Percentiles rank a stretch among this genome's conserved stretches.
phyloP scores from a whole-genome alignment of 2,329 filamentous ascomycete species.

The Cladobotryum protrusum region DNA sequence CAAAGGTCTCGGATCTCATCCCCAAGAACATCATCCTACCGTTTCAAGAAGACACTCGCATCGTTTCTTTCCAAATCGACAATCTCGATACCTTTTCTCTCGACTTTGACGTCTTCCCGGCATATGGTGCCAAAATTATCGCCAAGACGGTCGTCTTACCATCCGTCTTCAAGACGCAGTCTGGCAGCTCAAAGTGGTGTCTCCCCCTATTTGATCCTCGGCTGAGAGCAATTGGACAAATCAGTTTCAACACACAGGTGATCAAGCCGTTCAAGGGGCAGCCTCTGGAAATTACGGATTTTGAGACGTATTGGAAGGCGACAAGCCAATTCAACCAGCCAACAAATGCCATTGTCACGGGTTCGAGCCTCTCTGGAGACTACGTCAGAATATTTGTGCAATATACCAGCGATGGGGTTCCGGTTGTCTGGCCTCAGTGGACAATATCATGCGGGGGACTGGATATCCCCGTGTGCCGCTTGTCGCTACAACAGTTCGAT shows the following conservation, averaged over 20 bases:
- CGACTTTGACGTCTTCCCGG: conserved; percentile 96
- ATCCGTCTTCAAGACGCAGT: conserved; percentile 70
- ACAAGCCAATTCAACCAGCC: conserved; percentile 82
- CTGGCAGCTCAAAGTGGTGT: conserved; percentile 72
- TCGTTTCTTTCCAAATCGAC: conserved; percentile 94
- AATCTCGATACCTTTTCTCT: conserved; percentile 87
- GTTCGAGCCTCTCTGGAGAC: conserved; percentile 91
- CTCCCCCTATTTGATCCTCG: conserved; percentile 90
- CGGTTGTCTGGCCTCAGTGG: conserved; percentile 84
- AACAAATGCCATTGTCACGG: conserved; percentile 82
- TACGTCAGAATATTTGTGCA: conserved; percentile 91
- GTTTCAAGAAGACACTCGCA: conserved; percentile 90
- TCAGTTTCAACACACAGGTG: conserved; percentile 90
- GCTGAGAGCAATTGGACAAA: conserved; percentile 83
- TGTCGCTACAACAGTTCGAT: conserved; percentile 68
- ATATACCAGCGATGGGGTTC: conserved; percentile 78
- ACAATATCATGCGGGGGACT: conserved; percentile 69
- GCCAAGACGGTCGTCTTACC: conserved; percentile 91
- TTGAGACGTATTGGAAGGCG: conserved; percentile 98
- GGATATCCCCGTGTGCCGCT: conserved; percentile 72
- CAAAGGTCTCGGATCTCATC: conserved; percentile 91
- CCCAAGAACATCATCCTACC: conserved; percentile 93
- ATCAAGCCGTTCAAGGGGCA: conserved; percentile 93
- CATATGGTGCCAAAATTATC: conserved; percentile 95
- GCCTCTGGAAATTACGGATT: conserved; percentile 93